phyloP scores from a whole-genome alignment of 2,329 filamentous ascomycete genomes.

The Dactylonectria macrodidyma region DNA sequence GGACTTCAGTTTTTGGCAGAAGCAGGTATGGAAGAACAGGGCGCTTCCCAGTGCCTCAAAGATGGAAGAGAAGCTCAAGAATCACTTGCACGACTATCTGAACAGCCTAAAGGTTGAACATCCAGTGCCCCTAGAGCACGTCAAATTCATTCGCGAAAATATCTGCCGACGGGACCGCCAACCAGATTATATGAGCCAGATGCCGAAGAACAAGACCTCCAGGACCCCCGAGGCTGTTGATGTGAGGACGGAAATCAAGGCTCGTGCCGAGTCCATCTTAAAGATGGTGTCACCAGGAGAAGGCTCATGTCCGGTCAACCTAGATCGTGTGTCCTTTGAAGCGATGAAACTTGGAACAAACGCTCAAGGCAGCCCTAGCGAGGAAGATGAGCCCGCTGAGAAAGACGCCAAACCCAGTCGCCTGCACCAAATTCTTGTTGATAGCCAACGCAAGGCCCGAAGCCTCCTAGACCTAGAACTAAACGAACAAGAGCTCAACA shows the following conservation, averaged over 20 bases:
- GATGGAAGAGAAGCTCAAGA: background rate
- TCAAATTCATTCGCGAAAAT: background rate
- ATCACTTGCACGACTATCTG: background rate
- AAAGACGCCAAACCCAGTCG: too few species aligned
- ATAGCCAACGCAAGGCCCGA: background rate
- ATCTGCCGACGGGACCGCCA: background rate
- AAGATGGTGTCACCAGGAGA: background rate
- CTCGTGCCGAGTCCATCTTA: background rate
- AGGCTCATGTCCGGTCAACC: background rate
- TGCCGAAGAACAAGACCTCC: too few species aligned
- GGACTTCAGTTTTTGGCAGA: conserved; percentile 35
- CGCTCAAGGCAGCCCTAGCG: background rate
- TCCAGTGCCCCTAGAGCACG: background rate
- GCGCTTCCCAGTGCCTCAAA: background rate
- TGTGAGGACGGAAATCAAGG: background rate
- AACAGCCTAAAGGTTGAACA: background rate
- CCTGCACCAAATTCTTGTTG: background rate
- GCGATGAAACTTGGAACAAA: too few species aligned
- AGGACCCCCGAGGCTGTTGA: background rate
- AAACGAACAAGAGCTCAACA: background rate
- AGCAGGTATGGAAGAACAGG: background rate
- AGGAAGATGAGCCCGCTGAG: background rate
- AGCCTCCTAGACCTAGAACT: background rate
- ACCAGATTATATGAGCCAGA: background rate
- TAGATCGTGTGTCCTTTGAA: too few species aligned